phyloP scores from a whole-genome alignment of 2,329 filamentous ascomycete genomes.

The Xylaria sp. region DNA sequence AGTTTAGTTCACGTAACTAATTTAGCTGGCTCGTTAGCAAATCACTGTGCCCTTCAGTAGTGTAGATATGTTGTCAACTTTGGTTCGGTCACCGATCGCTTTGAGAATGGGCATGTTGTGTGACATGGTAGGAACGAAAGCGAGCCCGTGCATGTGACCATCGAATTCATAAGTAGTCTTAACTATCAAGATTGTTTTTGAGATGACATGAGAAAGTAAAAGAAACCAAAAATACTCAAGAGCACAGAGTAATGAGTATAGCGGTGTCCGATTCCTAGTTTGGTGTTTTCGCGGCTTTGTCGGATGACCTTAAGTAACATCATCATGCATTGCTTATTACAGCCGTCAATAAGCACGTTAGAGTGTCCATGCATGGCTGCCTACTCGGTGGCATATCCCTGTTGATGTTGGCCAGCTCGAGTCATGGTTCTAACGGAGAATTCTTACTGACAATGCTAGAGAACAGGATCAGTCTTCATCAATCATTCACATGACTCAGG shows the following conservation, averaged over 20 bases:
- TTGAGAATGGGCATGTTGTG: not conserved
- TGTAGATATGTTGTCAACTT: conserved; percentile 7
- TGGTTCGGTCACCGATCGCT: conserved; percentile 15
- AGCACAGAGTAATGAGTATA: not conserved
- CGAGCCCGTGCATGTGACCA: not conserved
- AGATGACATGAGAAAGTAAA: not conserved
- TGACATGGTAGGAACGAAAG: not conserved
- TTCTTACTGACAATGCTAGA: conserved; percentile 1
- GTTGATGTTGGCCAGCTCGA: conserved; percentile 27
- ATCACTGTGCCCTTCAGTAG: not conserved
- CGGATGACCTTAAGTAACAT: conserved; percentile 30
- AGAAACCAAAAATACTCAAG: not conserved
- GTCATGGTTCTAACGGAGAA: conserved; percentile 24
- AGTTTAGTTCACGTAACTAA: not conserved
- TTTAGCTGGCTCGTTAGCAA: conserved; percentile 5
- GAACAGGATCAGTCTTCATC: not conserved
- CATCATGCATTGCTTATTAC: conserved; percentile 33
- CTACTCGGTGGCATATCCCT: conserved; percentile 29
- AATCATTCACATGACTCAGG: conserved; percentile 25
- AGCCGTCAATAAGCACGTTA: conserved; percentile 12
- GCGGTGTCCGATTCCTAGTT: not conserved
- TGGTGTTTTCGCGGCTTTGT: conserved; percentile 3
- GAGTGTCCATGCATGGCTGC: conserved; percentile 23
- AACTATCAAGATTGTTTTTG: not conserved
- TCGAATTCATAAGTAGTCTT: not conserved